Conservation (phyloP, 2,329 filamentous ascomycete genomes). For the Penicillium sp. region DNA sequence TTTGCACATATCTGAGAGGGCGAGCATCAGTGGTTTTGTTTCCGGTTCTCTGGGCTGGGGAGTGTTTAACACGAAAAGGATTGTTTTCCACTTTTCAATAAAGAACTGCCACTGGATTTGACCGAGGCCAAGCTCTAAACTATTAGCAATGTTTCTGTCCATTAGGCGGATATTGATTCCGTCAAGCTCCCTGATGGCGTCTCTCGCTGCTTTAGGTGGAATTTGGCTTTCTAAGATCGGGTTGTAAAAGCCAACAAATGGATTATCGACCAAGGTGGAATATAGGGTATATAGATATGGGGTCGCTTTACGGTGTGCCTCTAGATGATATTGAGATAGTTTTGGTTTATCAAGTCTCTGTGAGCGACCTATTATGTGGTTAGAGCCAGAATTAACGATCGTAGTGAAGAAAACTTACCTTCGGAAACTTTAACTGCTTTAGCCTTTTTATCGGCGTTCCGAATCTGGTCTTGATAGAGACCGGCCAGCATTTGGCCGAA, state of each 20-base stretch:
- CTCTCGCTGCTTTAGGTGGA: not conserved
- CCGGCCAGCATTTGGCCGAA: too few species aligned
- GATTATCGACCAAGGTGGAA: not conserved
- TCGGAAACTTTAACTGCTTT: too few species aligned
- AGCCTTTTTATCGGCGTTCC: too few species aligned
- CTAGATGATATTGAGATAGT: not conserved
- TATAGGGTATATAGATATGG: not conserved
- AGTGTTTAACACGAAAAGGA: not conserved
- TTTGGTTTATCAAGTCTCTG: not conserved
- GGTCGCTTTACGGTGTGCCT: not conserved
- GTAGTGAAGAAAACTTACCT: too few species aligned
- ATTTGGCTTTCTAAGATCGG: not conserved
- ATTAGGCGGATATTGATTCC: not conserved
- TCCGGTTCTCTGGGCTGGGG: too few species aligned
- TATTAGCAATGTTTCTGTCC: not conserved
- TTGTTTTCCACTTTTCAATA: not conserved
- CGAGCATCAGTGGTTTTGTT: too few species aligned
- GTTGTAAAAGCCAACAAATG: not conserved
- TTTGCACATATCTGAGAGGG: too few species aligned
- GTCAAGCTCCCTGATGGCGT: not conserved
- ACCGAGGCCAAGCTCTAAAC: not conserved
- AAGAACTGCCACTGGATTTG: not conserved
- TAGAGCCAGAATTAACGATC: too few species aligned
- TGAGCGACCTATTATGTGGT: not conserved
- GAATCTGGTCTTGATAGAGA: too few species aligned